These are phyloP conservation scores for Delonix regia DNA, from an alignment of 306 rosid species.

Conservation along the genomic window DNA sequence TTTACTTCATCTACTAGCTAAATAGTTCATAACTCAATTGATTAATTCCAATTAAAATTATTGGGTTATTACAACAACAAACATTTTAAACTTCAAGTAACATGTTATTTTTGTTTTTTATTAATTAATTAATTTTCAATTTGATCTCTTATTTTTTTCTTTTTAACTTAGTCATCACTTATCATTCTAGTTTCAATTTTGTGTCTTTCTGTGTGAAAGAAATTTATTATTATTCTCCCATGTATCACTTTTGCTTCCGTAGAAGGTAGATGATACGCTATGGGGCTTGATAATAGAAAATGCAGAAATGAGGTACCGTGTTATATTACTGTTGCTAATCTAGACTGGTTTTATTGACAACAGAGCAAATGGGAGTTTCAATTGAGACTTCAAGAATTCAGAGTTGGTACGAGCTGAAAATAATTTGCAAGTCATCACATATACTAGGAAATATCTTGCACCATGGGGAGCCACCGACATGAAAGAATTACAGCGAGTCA, in stretches of 20 bases:
- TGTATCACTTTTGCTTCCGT: neutral
- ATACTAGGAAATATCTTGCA: constrained; percentile 90
- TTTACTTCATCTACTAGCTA: no score
- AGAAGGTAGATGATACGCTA: neutral
- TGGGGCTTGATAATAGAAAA: constrained; percentile 17
- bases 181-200: neutral
- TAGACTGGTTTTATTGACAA: constrained; percentile 42
- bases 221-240: neutral
- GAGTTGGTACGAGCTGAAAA: constrained; percentile 95
- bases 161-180: no score
- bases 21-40: no score
- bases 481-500: constrained; percentile 93
- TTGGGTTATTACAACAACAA: no score
- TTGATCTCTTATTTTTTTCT: no score
- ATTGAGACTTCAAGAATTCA: constrained; percentile 94
- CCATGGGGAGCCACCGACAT: constrained; percentile 87
- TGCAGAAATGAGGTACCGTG: constrained; percentile 1
- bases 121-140: no score
- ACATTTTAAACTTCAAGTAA: no score
- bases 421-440: constrained; percentile 81
- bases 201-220: neutral
- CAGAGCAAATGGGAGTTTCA: constrained; percentile 97
- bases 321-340: constrained; percentile 17
- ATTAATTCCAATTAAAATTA: no score
- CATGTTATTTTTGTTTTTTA: no score